A percentile compares a stretch with the other conserved stretches of the same genome.
Conservation (phyloP, 768 basidiomycete genomes). For the Dacryopinax spathularia region DNA sequence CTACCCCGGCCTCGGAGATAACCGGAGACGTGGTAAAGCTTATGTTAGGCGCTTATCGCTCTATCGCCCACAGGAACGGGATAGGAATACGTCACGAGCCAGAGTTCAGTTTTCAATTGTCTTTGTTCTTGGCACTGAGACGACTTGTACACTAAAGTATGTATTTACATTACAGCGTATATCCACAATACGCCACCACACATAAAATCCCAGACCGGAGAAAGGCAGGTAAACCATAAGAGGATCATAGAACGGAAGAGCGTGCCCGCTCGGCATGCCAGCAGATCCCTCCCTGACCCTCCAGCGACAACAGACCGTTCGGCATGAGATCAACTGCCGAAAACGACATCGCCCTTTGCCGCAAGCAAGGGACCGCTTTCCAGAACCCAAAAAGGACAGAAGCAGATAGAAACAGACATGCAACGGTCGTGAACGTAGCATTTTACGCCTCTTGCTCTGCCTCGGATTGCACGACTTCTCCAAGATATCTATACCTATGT, state of each 20-base stretch:
- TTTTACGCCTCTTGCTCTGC: not conserved
- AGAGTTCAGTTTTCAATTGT: not conserved
- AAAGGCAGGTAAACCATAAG: no score
- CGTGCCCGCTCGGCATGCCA: not conserved
- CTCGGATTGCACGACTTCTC: not conserved
- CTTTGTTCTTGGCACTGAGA: not conserved
- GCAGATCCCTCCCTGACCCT: no score
- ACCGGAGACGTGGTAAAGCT: not conserved
- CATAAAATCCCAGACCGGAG: not conserved
- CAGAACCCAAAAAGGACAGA: constrained; percentile 2
- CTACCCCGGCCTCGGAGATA: not conserved
- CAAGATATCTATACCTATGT: not conserved
- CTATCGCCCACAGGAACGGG: not conserved
- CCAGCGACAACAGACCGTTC: not conserved
- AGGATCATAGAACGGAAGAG: no score
- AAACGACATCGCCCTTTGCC: not conserved
- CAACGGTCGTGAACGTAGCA: not conserved
- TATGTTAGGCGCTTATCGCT: not conserved
- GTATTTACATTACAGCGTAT: not conserved
- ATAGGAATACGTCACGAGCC: not conserved
- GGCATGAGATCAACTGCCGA: not conserved
- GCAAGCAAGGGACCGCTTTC: not conserved
- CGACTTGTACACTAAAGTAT: not conserved
- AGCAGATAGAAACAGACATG: not conserved
- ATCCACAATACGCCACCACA: not conserved